Percentiles rank a stretch among this genome's conserved stretches.
Evolutionary conservation across 2,329 filamentous ascomycete genomes (phyloP).

Genomic region (Paecilomyces fulvus): DNA sequence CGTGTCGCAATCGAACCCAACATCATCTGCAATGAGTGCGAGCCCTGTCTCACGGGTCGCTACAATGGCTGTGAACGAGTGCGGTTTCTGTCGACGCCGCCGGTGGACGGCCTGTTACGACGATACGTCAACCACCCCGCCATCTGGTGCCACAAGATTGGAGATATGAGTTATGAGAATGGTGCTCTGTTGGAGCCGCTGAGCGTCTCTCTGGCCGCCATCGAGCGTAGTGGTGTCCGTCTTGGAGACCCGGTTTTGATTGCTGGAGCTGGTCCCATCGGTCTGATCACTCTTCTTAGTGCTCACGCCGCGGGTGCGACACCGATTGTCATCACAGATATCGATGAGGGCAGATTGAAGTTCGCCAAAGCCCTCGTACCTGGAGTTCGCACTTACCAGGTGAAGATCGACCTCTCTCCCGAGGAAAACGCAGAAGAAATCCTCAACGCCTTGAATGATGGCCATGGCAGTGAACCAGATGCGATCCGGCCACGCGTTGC

Average conservation of each 20-base stretch:
- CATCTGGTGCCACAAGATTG: slow-evolving; percentile 93
- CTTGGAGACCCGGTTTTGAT: slow-evolving; percentile 83
- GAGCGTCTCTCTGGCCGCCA: slow-evolving; percentile 76
- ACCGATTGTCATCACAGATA: slow-evolving; percentile 89
- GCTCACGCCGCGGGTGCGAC: slow-evolving; percentile 78
- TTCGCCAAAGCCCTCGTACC: slow-evolving; percentile 83
- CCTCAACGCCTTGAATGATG: slow-evolving; percentile 56
- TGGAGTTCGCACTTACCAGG: slow-evolving; percentile 62
- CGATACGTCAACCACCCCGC: slow-evolving; percentile 94
- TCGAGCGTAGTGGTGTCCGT: slow-evolving; percentile 71
- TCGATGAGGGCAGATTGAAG: slow-evolving; percentile 72
- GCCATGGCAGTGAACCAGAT: slow-evolving; percentile 21
- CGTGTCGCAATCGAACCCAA: slow-evolving; percentile 91
- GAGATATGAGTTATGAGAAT: slow-evolving; percentile 82
- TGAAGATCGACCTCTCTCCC: slow-evolving; percentile 37
- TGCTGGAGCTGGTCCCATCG: slow-evolving; percentile 90
- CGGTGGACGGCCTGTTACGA: slow-evolving; percentile 75
- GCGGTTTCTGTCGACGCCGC: slow-evolving; percentile 81
- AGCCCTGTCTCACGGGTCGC: slow-evolving; percentile 81
- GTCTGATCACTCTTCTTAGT: slow-evolving; percentile 79
- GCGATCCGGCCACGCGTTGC: slow-evolving; percentile 73
- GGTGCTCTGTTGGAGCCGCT: slow-evolving; percentile 86
- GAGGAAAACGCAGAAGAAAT: slow-evolving; percentile 65
- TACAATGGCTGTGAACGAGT: slow-evolving; percentile 93
- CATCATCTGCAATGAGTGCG: slow-evolving; percentile 82